phyloP scores from a whole-genome alignment of 768 basidiomycete genomes.

The Leucocoprinus leucothites region DNA sequence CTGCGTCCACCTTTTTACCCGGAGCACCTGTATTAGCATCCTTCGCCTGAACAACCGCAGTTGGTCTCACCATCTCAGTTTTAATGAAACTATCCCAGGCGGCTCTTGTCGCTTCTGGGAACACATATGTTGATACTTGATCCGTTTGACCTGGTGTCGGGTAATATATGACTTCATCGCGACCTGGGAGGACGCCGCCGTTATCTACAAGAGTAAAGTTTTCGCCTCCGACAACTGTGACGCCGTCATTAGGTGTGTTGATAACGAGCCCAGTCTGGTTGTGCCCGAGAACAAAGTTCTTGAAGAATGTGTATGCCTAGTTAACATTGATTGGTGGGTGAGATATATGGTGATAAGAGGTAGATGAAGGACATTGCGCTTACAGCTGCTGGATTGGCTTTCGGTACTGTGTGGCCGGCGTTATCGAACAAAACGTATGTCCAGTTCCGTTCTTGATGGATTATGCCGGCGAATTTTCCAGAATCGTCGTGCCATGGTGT shows the following conservation, averaged over 20 bases:
- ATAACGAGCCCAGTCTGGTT: slow-evolving; percentile 58
- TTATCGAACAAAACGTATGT: slow-evolving; percentile 42
- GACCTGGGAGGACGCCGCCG: slow-evolving; percentile 47
- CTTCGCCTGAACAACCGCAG: neutral
- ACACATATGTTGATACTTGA: slow-evolving; percentile 50
- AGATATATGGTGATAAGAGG: neutral
- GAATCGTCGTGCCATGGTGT: slow-evolving; percentile 65
- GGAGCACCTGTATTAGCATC: neutral
- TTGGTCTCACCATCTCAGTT: slow-evolving; percentile 31
- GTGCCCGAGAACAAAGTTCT: slow-evolving; percentile 65
- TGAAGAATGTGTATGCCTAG: slow-evolving; percentile 58
- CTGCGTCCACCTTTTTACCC: neutral
- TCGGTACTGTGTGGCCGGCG: slow-evolving; percentile 41
- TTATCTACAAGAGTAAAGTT: slow-evolving; percentile 39
- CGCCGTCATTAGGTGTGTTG: slow-evolving; percentile 22
- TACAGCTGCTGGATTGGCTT: slow-evolving; percentile 33
- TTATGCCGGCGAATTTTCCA: slow-evolving; percentile 60
- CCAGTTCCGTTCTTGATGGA: slow-evolving; percentile 77
- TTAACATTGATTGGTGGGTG: neutral
- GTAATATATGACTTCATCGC: slow-evolving; percentile 48
- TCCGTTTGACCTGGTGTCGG: slow-evolving; percentile 35
- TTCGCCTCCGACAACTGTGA: slow-evolving; percentile 46
- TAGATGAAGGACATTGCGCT: slow-evolving; percentile 13
- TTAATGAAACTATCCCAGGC: slow-evolving; percentile 53
- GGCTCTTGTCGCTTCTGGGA: slow-evolving; percentile 50